A percentile compares a stretch with the other conserved stretches of the same genome.
Conservation (phyloP, 2,329 filamentous ascomycete species). For the Tolypocladium sp. region DNA sequence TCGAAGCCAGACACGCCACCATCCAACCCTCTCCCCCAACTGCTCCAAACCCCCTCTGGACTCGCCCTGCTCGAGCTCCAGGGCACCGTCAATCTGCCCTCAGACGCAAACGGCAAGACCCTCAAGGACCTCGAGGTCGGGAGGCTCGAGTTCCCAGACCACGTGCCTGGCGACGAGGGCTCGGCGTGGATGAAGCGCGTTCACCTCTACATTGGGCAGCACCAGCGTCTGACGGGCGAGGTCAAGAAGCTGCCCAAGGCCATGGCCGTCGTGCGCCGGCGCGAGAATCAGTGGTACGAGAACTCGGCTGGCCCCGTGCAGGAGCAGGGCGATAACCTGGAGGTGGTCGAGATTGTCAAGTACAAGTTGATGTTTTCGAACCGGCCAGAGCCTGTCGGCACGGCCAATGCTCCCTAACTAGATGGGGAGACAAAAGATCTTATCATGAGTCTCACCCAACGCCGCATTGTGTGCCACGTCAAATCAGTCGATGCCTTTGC, state of each 20-base stretch:
- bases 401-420: conserved; percentile 4
- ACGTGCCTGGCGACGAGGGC: conserved; percentile 36
- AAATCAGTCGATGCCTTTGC: neutral
- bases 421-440: neutral
- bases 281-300: conserved; percentile 33
- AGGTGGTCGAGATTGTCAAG: conserved; percentile 80
- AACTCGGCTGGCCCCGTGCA: conserved; percentile 27
- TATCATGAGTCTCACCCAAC: neutral
- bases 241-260: conserved; percentile 77
- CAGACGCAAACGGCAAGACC: conserved; percentile 20
- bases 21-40: conserved; percentile 59
- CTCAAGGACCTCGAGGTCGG: conserved; percentile 43
- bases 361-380: conserved; percentile 79
- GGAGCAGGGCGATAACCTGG: conserved; percentile 45
- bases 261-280: conserved; percentile 65
- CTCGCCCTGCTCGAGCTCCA: conserved; percentile 88
- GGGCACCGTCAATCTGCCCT: conserved; percentile 73
- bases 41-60: conserved; percentile 82
- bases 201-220: conserved; percentile 78
- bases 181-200: conserved; percentile 84
- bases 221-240: conserved; percentile 84
- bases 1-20: conserved; percentile 12
- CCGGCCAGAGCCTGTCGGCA: conserved; percentile 77
- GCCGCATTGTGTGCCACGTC: neutral
- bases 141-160: conserved; percentile 69